These are phyloP conservation scores for Dissophora ornata DNA, from an alignment of 192 early-diverging fungal species.

Conservation along the genomic window DNA sequence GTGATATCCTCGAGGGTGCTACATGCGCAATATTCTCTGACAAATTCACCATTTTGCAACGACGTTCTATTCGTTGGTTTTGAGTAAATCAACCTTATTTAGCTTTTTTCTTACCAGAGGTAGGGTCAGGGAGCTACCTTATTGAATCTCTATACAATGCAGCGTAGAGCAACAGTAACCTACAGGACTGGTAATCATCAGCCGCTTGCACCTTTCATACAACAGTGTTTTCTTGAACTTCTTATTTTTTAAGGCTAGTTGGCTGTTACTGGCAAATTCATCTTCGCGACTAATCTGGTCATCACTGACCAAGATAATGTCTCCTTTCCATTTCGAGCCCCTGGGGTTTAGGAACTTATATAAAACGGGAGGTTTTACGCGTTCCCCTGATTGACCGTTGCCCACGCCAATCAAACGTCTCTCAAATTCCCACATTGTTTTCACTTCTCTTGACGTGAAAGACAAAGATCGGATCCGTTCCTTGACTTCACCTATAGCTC, in stretches of 20 bases:
- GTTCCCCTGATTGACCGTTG: slow-evolving; percentile 5
- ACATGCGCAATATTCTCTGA: slow-evolving; percentile 22
- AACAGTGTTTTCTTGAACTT: background rate
- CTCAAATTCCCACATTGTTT: slow-evolving; percentile 3
- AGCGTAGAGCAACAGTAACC: too few species aligned
- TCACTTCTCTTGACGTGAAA: background rate
- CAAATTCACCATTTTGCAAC: slow-evolving; percentile 33
- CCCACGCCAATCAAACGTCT: slow-evolving; percentile 11
- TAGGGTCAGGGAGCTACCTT: too few species aligned
- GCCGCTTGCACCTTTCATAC: slow-evolving; percentile 8
- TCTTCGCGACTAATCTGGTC: slow-evolving; percentile 7
- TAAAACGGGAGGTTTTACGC: too few species aligned
- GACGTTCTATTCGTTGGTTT: background rate
- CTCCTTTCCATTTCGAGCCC: too few species aligned
- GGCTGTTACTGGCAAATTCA: slow-evolving; percentile 2
- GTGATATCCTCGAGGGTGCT: too few species aligned
- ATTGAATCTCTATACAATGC: too few species aligned
- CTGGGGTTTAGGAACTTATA: too few species aligned
- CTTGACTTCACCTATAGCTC: background rate
- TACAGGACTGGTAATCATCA: too few species aligned
- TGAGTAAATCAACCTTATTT: too few species aligned
- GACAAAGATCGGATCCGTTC: background rate
- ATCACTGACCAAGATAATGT: background rate
- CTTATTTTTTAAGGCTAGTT: too few species aligned
- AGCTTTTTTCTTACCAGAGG: too few species aligned